Evolutionary conservation across 306 rosid species (phyloP).

Genomic region (Herpetospermum pedunculosum): DNA sequence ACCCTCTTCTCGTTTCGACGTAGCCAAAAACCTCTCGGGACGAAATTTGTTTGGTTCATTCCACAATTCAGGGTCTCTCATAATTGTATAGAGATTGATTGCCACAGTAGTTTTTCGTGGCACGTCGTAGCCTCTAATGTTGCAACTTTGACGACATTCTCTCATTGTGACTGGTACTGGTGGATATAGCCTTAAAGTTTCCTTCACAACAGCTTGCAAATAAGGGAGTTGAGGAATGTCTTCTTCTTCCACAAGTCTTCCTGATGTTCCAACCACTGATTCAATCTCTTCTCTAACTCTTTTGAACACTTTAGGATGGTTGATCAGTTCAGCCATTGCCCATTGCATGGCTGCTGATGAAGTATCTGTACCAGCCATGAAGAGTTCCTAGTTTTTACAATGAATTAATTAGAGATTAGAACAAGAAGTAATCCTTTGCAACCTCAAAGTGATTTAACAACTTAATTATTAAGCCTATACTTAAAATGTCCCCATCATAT

Average conservation of each 20-base stretch:
- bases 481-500: too few relatives aligned
- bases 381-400: constrained; percentile 26
- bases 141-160: constrained; percentile 23
- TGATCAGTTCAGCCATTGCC: constrained; percentile 46
- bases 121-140: constrained; percentile 20
- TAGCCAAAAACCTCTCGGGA: constrained; percentile 19
- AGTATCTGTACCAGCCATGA: constrained; percentile 55
- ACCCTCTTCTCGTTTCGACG: background rate
- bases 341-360: constrained; percentile 43
- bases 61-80: constrained; percentile 44
- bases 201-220: constrained; percentile 40
- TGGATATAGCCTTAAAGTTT: constrained; percentile 41
- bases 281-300: constrained; percentile 33
- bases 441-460: too few relatives aligned
- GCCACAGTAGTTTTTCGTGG: constrained; percentile 24
- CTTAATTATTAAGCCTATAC: too few relatives aligned
- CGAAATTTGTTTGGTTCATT: constrained; percentile 23
- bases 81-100: constrained; percentile 33
- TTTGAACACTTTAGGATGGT: constrained; percentile 27
- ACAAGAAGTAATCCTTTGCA: background rate
- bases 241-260: constrained; percentile 29
- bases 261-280: constrained; percentile 22
- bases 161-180: constrained; percentile 27
- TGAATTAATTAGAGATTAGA: background rate
- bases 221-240: constrained; percentile 37